Evolutionary conservation across 2,329 filamentous ascomycete genomes (phyloP).

Genomic region (Neurospora crassa): DNA sequence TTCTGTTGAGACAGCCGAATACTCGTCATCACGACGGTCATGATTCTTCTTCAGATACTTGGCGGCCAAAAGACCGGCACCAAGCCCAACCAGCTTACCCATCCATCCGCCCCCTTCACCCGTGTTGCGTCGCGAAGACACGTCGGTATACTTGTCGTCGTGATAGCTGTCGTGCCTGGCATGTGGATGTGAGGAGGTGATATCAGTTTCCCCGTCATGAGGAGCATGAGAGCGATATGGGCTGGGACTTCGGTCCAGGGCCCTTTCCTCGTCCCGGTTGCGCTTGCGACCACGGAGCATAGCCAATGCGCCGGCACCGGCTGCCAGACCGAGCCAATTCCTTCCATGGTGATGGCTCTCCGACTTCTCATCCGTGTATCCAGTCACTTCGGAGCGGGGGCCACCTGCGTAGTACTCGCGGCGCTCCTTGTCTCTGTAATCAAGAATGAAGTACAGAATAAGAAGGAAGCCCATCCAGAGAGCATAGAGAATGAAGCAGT

Average conservation of each 20-base stretch:
- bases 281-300: conserved; percentile 36
- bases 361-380: conserved; percentile 28
- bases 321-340: conserved; percentile 42
- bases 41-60: conserved; percentile 29
- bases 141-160: conserved; percentile 57
- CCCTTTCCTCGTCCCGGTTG: conserved; percentile 30
- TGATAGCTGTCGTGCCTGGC: conserved; percentile 39
- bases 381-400: conserved; percentile 16
- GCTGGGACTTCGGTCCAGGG: conserved; percentile 32
- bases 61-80: conserved; percentile 51
- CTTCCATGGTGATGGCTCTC: conserved; percentile 20
- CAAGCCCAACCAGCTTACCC: conserved; percentile 49
- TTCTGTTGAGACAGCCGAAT: conserved; percentile 53
- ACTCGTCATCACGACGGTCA: conserved; percentile 46
- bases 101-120: conserved; percentile 45
- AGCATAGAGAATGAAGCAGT: conserved; percentile 77
- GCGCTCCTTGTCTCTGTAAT: conserved; percentile 54
- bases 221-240: conserved; percentile 27
- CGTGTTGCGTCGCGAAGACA: conserved; percentile 25
- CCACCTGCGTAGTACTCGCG: conserved; percentile 18
- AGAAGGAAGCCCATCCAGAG: conserved; percentile 67
- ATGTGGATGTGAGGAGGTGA: conserved; percentile 31
- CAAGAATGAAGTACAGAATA: conserved; percentile 68
- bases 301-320: conserved; percentile 40
- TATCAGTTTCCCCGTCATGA: conserved; percentile 34